Conservation (phyloP, 768 basidiomycete species). For the Tylopilus cervinicoccineus region DNA sequence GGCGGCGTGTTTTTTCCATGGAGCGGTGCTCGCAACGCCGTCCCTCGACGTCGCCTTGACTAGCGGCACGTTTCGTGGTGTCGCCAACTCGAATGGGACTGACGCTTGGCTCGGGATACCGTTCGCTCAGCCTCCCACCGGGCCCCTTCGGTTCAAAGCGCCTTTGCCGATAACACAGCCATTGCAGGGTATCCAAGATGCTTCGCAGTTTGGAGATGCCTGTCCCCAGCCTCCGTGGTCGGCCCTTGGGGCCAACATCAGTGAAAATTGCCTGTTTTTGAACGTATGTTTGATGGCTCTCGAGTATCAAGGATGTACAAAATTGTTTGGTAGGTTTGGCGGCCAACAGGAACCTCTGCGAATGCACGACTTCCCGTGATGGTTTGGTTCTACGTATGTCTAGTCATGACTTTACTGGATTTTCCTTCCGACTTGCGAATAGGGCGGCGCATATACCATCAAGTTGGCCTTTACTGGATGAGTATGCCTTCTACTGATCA, state of each 20-base stretch:
- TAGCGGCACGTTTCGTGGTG: constrained; percentile 47
- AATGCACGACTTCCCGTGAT: constrained; percentile 13
- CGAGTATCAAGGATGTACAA: neutral
- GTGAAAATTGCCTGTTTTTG: constrained; percentile 53
- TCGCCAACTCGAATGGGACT: constrained; percentile 39
- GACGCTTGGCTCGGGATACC: constrained; percentile 62
- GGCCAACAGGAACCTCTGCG: constrained; percentile 6
- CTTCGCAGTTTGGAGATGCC: constrained; percentile 49
- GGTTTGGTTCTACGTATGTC: constrained; percentile 21
- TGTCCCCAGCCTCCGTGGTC: constrained; percentile 45
- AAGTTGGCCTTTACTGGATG: neutral
- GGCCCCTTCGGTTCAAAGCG: constrained; percentile 52
- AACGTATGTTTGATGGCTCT: constrained; percentile 33
- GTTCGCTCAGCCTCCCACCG: constrained; percentile 54
- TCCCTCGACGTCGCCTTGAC: constrained; percentile 35
- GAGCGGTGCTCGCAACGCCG: neutral
- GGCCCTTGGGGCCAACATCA: constrained; percentile 39
- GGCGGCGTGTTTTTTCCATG: neutral
- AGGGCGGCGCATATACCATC: constrained; percentile 16
- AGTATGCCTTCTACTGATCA: neutral
- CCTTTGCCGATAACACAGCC: constrained; percentile 40
- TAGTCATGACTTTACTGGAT: no score
- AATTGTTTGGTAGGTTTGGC: constrained; percentile 13
- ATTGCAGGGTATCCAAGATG: constrained; percentile 34
- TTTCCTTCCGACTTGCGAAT: neutral